Evolutionary conservation across 129 eudicot species (phyloP).

Genomic region (Ambrosia artemisiifolia): DNA sequence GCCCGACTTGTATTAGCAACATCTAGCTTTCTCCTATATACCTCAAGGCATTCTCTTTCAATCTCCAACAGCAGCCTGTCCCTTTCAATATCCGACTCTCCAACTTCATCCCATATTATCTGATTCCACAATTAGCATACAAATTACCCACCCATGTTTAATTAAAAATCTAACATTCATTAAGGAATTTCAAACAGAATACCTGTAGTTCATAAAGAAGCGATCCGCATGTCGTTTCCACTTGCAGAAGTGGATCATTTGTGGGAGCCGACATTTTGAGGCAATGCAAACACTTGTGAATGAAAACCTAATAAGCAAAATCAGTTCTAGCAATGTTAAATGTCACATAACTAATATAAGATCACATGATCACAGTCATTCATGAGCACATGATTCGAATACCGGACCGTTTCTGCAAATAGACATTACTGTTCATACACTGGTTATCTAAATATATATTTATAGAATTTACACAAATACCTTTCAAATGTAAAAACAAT

Average conservation of each 20-base stretch:
- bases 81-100: constrained; percentile 75
- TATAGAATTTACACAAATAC: neutral
- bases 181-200: neutral
- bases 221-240: constrained; percentile 85
- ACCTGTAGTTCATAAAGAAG: constrained; percentile 90
- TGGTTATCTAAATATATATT: neutral
- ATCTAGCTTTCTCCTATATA: constrained; percentile 78
- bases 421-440: neutral
- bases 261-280: constrained; percentile 47
- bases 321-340: no score
- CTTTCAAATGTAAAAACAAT: no score
- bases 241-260: constrained; percentile 56
- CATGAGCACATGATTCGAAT: neutral
- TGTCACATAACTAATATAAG: no score
- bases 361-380: no score
- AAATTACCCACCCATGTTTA: neutral
- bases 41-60: constrained; percentile 75
- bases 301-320: neutral
- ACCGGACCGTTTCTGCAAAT: neutral
- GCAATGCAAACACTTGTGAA: neutral
- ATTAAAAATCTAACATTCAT: neutral
- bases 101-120: constrained; percentile 98
- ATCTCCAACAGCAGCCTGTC: constrained; percentile 73
- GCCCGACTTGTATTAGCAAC: constrained; percentile 69
- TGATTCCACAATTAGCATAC: constrained; percentile 22